A percentile compares a stretch with the other conserved stretches of the same genome.
phyloP scores from a whole-genome alignment of 768 basidiomycete species.

The Galerina sulciceps region DNA sequence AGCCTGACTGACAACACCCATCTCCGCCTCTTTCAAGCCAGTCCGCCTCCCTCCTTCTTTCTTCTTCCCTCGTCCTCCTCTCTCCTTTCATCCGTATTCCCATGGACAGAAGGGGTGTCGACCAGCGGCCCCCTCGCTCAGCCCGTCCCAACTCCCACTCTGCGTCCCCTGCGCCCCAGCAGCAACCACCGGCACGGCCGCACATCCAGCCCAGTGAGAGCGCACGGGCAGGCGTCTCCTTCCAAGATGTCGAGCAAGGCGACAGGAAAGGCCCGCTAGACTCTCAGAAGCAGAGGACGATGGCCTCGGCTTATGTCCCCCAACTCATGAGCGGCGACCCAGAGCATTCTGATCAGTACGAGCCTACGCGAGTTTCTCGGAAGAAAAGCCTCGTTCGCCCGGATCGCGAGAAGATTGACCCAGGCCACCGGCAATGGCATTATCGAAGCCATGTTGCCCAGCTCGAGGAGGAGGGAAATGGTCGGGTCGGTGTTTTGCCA shows the following conservation, averaged over 20 bases:
- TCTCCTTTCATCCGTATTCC: slow-evolving; percentile 14
- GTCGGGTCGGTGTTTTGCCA: slow-evolving; percentile 71
- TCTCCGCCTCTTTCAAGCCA: slow-evolving; percentile 18
- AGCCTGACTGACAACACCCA: slow-evolving; percentile 26
- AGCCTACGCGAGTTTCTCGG: slow-evolving; percentile 61
- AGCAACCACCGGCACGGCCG: slow-evolving; percentile 36
- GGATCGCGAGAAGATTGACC: slow-evolving; percentile 96
- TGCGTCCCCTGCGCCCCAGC: slow-evolving; percentile 42
- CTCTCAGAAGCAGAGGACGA: slow-evolving; percentile 50
- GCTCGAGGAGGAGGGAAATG: slow-evolving; percentile 69
- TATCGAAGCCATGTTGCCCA: slow-evolving; percentile 88
- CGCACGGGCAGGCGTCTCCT: slow-evolving; percentile 61
- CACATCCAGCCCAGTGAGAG: slow-evolving; percentile 38
- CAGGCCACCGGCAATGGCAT: slow-evolving; percentile 92
- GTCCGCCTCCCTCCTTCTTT: slow-evolving; percentile 26
- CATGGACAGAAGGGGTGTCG: slow-evolving; percentile 46
- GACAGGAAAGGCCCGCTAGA: slow-evolving; percentile 66
- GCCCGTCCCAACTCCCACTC: slow-evolving; percentile 49
- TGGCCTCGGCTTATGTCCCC: slow-evolving; percentile 50
- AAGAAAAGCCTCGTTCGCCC: slow-evolving; percentile 94
- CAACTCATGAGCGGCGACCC: slow-evolving; percentile 35
- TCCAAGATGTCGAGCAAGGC: slow-evolving; percentile 70
- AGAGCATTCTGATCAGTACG: slow-evolving; percentile 45
- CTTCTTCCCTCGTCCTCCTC: slow-evolving; percentile 13
- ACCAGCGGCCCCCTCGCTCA: slow-evolving; percentile 60